Conservation (phyloP, 345 rosid genomes). For the Bruguiera sexangula region DNA sequence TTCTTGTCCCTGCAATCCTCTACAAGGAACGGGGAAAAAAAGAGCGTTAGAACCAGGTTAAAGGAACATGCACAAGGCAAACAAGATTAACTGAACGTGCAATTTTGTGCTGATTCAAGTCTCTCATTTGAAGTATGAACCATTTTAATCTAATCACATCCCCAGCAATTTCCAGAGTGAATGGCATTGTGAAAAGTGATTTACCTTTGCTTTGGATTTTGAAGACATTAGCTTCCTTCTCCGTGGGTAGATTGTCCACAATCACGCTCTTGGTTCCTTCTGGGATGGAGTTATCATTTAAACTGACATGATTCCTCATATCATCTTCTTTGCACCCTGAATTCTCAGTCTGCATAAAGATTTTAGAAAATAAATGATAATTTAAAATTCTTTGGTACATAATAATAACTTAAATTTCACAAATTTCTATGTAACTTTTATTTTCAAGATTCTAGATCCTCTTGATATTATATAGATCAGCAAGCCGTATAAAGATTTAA, state of each 20-base stretch:
- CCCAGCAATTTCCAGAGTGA: background rate
- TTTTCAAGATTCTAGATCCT: background rate
- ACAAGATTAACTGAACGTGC: no score
- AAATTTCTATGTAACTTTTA: background rate
- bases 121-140: no score
- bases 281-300: slow-evolving; percentile 16
- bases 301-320: slow-evolving; percentile 21
- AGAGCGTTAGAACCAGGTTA: background rate
- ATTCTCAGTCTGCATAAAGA: slow-evolving; percentile 41
- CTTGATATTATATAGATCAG: background rate
- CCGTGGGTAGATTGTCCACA: slow-evolving; percentile 24
- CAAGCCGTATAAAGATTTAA: background rate
- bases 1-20: slow-evolving; percentile 30
- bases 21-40: slow-evolving; percentile 16
- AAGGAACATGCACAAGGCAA: no score
- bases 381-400: background rate
- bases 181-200: background rate
- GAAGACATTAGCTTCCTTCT: slow-evolving; percentile 33
- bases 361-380: background rate
- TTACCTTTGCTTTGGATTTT: slow-evolving; percentile 53
- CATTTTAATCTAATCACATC: background rate
- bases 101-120: no score
- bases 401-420: background rate
- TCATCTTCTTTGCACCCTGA: slow-evolving; percentile 35
- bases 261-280: slow-evolving; percentile 14